Conservation (phyloP, 2,329 filamentous ascomycete genomes). For the Boeremia exigua region DNA sequence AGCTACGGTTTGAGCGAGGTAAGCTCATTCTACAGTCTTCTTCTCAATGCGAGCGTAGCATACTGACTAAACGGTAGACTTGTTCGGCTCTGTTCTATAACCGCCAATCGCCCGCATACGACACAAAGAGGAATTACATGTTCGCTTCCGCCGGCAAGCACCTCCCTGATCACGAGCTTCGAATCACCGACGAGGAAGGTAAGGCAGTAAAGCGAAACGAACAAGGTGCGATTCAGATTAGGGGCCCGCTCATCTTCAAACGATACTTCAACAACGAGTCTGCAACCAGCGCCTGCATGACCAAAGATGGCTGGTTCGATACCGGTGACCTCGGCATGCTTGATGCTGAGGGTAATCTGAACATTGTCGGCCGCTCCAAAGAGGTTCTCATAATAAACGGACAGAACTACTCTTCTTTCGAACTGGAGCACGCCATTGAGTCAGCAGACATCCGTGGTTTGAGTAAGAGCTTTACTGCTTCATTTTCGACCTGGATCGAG, state of each 20-base stretch:
- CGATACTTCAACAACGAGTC: constrained; percentile 43
- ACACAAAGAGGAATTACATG: constrained; percentile 33
- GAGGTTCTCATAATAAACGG: constrained; percentile 39
- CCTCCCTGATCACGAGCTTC: constrained; percentile 50
- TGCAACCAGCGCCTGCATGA: constrained; percentile 31
- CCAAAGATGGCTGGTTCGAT: constrained; percentile 30
- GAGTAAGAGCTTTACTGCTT: constrained; percentile 11
- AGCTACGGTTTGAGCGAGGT: constrained; percentile 58
- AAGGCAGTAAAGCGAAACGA: constrained; percentile 14
- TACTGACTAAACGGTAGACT: constrained; percentile 44
- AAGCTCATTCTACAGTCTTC: background rate
- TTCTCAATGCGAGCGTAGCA: too few relatives aligned
- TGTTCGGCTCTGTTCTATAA: constrained; percentile 59
- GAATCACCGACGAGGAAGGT: constrained; percentile 34
- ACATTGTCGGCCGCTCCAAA: constrained; percentile 31
- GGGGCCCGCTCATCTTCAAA: constrained; percentile 49
- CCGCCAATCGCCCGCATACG: constrained; percentile 49
- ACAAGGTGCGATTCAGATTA: constrained; percentile 32
- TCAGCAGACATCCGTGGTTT: constrained; percentile 19
- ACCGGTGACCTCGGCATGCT: constrained; percentile 33
- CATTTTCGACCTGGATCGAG: constrained; percentile 10
- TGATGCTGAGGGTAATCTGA: constrained; percentile 29
- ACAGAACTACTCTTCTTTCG: constrained; percentile 29
- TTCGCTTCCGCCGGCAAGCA: constrained; percentile 51
- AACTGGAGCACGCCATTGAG: constrained; percentile 31